A percentile compares a stretch with the other conserved stretches of the same genome.
phyloP scores from a whole-genome alignment of 441 rosid species.

The Capsella rubella region DNA sequence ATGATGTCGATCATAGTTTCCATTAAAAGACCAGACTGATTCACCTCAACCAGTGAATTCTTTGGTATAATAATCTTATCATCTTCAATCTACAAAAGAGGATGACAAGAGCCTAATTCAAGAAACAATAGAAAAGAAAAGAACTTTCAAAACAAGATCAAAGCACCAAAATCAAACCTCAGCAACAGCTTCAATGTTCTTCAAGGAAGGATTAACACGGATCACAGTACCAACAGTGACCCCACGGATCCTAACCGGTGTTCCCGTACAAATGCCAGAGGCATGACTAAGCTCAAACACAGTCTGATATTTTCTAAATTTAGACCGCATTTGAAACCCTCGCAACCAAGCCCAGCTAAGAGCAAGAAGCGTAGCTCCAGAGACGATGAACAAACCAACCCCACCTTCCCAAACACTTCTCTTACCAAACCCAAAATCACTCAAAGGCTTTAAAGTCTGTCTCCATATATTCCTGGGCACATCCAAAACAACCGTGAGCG shows the following conservation, averaged over 20 bases:
- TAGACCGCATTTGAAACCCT: slow-evolving; percentile 80
- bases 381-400: slow-evolving; percentile 90
- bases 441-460: slow-evolving; percentile 76
- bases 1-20: slow-evolving; percentile 93
- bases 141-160: slow-evolving; percentile 22
- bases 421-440: slow-evolving; percentile 91
- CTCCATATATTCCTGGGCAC: slow-evolving; percentile 77
- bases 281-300: slow-evolving; percentile 88
- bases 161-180: slow-evolving; percentile 60
- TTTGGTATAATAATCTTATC: slow-evolving; percentile 87
- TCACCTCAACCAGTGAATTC: slow-evolving; percentile 88
- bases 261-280: slow-evolving; percentile 85
- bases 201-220: slow-evolving; percentile 86
- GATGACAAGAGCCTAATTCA: neutral
- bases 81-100: slow-evolving; percentile 76
- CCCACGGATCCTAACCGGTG: slow-evolving; percentile 96
- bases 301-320: slow-evolving; percentile 82
- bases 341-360: slow-evolving; percentile 92
- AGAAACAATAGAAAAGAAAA: neutral
- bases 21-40: slow-evolving; percentile 98
- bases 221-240: slow-evolving; percentile 90
- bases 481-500: slow-evolving; percentile 71
- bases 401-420: slow-evolving; percentile 98
- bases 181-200: slow-evolving; percentile 84
- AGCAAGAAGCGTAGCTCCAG: slow-evolving; percentile 81